Evolutionary conservation across 2,329 filamentous ascomycete genomes (phyloP).

Genomic region (Beauveria sp.): DNA sequence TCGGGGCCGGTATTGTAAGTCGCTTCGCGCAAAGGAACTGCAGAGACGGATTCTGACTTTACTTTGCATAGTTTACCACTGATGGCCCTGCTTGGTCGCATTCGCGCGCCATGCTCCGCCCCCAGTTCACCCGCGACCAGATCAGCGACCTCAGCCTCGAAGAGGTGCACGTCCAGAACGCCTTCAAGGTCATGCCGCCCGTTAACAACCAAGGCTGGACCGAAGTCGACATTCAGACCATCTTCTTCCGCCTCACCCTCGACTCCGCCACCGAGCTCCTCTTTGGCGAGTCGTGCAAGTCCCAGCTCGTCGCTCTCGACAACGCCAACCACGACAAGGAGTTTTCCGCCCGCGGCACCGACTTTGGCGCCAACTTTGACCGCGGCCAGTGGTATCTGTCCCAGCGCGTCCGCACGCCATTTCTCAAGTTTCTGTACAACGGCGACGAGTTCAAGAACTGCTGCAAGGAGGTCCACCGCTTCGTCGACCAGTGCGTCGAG

Average conservation of each 20-base stretch:
- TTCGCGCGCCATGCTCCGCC: slow-evolving; percentile 31
- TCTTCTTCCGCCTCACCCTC: slow-evolving; percentile 42
- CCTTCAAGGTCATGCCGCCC: slow-evolving; percentile 19
- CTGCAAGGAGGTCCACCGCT: slow-evolving; percentile 56
- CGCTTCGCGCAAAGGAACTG: neutral
- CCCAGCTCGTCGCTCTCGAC: slow-evolving; percentile 20
- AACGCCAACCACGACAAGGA: slow-evolving; percentile 19
- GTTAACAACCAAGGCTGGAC: slow-evolving; percentile 28
- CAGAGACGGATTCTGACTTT: neutral
- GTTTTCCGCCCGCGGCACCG: slow-evolving; percentile 15
- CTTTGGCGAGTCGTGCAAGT: slow-evolving; percentile 48
- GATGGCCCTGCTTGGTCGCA: slow-evolving; percentile 30
- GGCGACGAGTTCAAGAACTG: slow-evolving; percentile 54
- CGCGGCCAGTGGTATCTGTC: slow-evolving; percentile 35
- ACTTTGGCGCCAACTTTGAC: slow-evolving; percentile 27
- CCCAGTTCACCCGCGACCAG: slow-evolving; percentile 35
- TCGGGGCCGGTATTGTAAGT: slow-evolving; percentile 34
- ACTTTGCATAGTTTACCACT: slow-evolving; percentile 23
- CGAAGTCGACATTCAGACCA: slow-evolving; percentile 34
- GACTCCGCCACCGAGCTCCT: slow-evolving; percentile 49
- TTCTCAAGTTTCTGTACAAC: slow-evolving; percentile 38
- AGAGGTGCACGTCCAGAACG: slow-evolving; percentile 28
- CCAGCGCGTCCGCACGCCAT: slow-evolving; percentile 43
- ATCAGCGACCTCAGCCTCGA: slow-evolving; percentile 36
- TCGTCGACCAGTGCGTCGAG: slow-evolving; percentile 61